phyloP scores from a whole-genome alignment of 2,329 filamentous ascomycete genomes.

The Neonectria sp. region DNA sequence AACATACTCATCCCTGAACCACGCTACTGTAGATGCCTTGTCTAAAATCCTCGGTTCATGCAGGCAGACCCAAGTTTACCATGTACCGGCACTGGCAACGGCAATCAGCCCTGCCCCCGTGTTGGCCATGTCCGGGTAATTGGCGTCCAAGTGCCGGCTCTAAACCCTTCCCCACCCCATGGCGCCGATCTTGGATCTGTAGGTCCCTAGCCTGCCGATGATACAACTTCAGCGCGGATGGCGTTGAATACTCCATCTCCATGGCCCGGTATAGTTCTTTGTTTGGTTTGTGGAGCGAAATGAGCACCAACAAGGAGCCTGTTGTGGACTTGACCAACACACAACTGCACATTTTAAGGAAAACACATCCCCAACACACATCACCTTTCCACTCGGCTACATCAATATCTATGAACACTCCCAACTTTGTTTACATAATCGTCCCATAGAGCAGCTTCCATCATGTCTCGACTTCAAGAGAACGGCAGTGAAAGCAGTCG shows the following conservation, averaged over 20 bases:
- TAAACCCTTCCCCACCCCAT: background rate
- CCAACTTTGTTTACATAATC: background rate
- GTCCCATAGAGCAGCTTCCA: background rate
- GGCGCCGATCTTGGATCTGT: background rate
- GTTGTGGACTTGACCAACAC: background rate
- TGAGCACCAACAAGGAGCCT: background rate
- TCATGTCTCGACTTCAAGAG: background rate
- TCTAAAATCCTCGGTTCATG: no score
- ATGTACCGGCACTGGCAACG: no score
- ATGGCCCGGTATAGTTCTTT: background rate
- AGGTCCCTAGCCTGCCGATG: background rate
- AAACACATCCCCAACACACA: background rate
- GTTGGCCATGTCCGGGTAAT: background rate
- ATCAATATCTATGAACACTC: background rate
- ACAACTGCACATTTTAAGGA: background rate
- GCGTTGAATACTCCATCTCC: background rate
- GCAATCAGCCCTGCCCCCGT: background rate
- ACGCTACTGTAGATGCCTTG: no score
- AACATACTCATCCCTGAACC: no score
- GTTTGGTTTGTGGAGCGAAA: background rate
- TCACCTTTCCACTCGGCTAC: background rate
- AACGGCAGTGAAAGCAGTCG: background rate
- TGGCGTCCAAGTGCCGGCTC: background rate
- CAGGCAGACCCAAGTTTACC: no score
- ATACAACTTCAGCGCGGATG: background rate